These are phyloP conservation scores for Colletotrichum melonis DNA, from an alignment of 2,329 filamentous ascomycete species.

Conservation along the genomic window DNA sequence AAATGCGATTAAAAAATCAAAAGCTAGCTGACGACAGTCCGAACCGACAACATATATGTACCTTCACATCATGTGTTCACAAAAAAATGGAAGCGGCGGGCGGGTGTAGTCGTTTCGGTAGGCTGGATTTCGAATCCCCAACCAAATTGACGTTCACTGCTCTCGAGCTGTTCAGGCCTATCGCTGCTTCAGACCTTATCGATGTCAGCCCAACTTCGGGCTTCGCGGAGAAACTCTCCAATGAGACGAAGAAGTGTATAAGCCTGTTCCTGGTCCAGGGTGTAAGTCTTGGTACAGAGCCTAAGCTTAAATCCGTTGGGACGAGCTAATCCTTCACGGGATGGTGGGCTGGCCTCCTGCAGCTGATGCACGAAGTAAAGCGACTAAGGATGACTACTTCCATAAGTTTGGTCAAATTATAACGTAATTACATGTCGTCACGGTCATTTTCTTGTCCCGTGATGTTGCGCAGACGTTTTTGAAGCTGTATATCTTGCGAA, in stretches of 20 bases:
- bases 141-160: background rate
- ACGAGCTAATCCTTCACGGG: too few relatives aligned
- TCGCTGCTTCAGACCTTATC: background rate
- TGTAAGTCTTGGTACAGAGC: too few relatives aligned
- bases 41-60: too few relatives aligned
- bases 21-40: too few relatives aligned
- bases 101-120: background rate
- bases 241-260: background rate
- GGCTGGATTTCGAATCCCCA: background rate
- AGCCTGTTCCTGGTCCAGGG: background rate
- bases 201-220: rapidly evolving
- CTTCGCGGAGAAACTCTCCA: background rate
- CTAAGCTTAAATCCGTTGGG: background rate
- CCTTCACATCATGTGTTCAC: too few relatives aligned
- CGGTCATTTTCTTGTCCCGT: background rate
- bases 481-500: too few relatives aligned
- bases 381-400: too few relatives aligned
- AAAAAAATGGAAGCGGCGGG: too few relatives aligned
- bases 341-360: background rate
- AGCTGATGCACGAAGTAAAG: background rate
- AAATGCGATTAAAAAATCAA: too few relatives aligned
- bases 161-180: background rate
- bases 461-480: too few relatives aligned
- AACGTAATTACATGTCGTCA: too few relatives aligned
- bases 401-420: too few relatives aligned